These are phyloP conservation scores for Phellopilus nigrolimitatus DNA, from an alignment of 1,284 basidiomycete species.

Conservation along the genomic window DNA sequence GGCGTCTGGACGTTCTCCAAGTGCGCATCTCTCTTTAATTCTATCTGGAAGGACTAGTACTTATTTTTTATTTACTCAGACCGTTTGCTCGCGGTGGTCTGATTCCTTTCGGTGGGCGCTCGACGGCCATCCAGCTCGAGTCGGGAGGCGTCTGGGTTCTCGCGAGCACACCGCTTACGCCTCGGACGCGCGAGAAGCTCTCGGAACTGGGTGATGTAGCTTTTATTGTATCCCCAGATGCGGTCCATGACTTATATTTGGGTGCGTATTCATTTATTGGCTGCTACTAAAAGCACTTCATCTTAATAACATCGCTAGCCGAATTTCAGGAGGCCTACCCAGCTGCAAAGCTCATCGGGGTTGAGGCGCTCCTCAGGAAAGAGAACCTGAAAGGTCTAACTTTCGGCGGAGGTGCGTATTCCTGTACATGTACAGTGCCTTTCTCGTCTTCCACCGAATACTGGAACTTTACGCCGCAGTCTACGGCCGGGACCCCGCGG, in stretches of 20 bases:
- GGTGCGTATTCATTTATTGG: slow-evolving; percentile 32
- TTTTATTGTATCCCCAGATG: slow-evolving; percentile 62
- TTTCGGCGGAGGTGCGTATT: neutral
- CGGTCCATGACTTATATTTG: slow-evolving; percentile 62
- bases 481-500: slow-evolving; percentile 23
- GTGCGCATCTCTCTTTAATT: slow-evolving; percentile 33
- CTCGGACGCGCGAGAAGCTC: slow-evolving; percentile 67
- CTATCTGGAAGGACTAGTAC: neutral
- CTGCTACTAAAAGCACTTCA: neutral
- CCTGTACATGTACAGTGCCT: neutral
- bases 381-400: slow-evolving; percentile 23
- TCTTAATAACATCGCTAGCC: slow-evolving; percentile 33
- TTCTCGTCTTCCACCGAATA: too few species aligned
- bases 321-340: slow-evolving; percentile 76
- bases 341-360: slow-evolving; percentile 68
- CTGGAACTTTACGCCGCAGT: slow-evolving; percentile 16
- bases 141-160: slow-evolving; percentile 78
- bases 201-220: slow-evolving; percentile 71
- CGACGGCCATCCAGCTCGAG: slow-evolving; percentile 74
- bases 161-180: slow-evolving; percentile 76
- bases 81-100: slow-evolving; percentile 60
- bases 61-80: slow-evolving; percentile 29
- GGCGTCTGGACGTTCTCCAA: slow-evolving; percentile 70
- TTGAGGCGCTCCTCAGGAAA: slow-evolving; percentile 48
- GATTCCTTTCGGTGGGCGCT: slow-evolving; percentile 73